These are phyloP conservation scores for Boletus semigastroideus DNA, from an alignment of 1,284 basidiomycete genomes.

Conservation along the genomic window DNA sequence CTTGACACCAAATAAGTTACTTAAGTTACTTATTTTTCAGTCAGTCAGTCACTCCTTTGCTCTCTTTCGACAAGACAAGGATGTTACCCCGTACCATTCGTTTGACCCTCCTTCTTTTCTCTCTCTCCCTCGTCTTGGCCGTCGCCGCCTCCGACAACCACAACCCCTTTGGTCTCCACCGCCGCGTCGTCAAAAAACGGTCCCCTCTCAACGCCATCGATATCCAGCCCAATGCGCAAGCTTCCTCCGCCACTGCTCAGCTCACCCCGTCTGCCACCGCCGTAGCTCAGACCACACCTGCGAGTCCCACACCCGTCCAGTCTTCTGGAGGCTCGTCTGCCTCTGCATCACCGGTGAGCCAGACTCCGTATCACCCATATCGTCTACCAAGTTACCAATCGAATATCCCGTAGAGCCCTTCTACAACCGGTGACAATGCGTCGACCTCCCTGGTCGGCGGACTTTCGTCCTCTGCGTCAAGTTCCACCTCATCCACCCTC, in stretches of 20 bases:
- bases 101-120: slow-evolving; percentile 67
- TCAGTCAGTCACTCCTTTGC: slow-evolving; percentile 15
- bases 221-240: neutral
- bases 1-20: no score
- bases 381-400: slow-evolving; percentile 10
- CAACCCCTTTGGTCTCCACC: slow-evolving; percentile 40
- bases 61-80: neutral
- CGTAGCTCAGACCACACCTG: slow-evolving; percentile 11
- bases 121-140: slow-evolving; percentile 49
- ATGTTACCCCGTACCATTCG: slow-evolving; percentile 25
- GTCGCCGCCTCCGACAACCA: slow-evolving; percentile 46
- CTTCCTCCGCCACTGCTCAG: slow-evolving; percentile 20
- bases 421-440: slow-evolving; percentile 5
- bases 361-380: neutral
- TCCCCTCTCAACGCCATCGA: slow-evolving; percentile 27
- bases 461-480: slow-evolving; percentile 18
- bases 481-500: slow-evolving; percentile 14
- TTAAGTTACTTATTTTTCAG: neutral
- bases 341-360: slow-evolving; percentile 25
- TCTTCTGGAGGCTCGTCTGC: slow-evolving; percentile 8
- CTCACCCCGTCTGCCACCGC: slow-evolving; percentile 11
- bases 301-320: slow-evolving; percentile 15
- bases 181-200: slow-evolving; percentile 71
- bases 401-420: slow-evolving; percentile 14
- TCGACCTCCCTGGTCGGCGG: slow-evolving; percentile 9